These are phyloP conservation scores for Geosmithia morbida DNA, from an alignment of 2,329 filamentous ascomycete species.

Conservation along the genomic window DNA sequence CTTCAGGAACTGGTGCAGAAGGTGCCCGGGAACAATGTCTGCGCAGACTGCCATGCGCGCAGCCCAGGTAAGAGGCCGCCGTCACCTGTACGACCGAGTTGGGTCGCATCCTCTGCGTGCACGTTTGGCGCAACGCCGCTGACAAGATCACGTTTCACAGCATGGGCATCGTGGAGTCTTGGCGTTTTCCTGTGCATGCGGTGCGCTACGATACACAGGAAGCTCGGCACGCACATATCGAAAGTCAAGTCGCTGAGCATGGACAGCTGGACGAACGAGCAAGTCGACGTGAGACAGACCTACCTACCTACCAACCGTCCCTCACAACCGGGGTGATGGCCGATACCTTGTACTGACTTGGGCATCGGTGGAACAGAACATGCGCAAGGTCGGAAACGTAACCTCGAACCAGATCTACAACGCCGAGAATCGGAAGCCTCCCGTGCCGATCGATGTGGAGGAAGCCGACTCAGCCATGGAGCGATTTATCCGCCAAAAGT, in stretches of 20 bases:
- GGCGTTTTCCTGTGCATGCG: slow-evolving; percentile 97
- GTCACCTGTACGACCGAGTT: too few species aligned
- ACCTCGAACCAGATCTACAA: slow-evolving; percentile 85
- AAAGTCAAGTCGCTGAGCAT: slow-evolving; percentile 98
- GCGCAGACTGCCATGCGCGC: slow-evolving; percentile 81
- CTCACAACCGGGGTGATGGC: background rate
- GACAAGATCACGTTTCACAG: slow-evolving; percentile 26
- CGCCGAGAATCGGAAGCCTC: slow-evolving; percentile 64
- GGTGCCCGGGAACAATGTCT: slow-evolving; percentile 77
- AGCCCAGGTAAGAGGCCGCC: slow-evolving; percentile 64
- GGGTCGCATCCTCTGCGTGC: too few species aligned
- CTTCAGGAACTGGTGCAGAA: slow-evolving; percentile 80
- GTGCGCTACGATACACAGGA: slow-evolving; percentile 88
- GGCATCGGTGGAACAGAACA: slow-evolving; percentile 46
- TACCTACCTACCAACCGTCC: background rate
- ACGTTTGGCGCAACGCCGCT: slow-evolving; percentile 6
- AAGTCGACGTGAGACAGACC: slow-evolving; percentile 63
- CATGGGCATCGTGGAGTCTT: slow-evolving; percentile 94
- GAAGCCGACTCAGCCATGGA: slow-evolving; percentile 93
- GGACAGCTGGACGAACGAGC: slow-evolving; percentile 92
- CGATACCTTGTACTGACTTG: background rate
- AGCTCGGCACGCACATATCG: slow-evolving; percentile 92
- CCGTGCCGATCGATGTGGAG: slow-evolving; percentile 80
- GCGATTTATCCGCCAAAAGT: slow-evolving; percentile 88
- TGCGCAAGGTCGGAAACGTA: slow-evolving; percentile 83